Evolutionary conservation across 1,284 basidiomycete genomes (phyloP), one percentile per base, ranked within the genome.

Genomic region (Salmacisia buchloeana): DNA sequence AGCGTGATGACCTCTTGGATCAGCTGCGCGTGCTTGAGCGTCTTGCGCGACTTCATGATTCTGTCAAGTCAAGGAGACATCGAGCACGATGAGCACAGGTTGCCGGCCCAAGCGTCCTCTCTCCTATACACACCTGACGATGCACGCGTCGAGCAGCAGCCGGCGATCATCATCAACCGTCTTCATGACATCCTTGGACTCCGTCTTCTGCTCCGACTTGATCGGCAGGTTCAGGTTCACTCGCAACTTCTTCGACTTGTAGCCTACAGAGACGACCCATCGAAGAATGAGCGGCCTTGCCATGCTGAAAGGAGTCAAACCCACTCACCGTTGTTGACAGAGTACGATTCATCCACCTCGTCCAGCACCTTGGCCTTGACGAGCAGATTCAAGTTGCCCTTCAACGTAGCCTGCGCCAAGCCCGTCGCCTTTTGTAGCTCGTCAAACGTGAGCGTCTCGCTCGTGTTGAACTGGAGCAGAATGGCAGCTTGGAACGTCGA

Each of bases 91-190:
- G n/a, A 18, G n/a, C 10, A 58, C 3, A 4, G 21, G 10, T n/a
- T 62, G 25, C 13, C 23, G 31, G 10, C 3, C 10, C 7, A 21
- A 13, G 27, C 27, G 29, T 13, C 9, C 4, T 38, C 15, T 7
- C 7, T 9, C 9, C 9, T 12, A 33, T n/a, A 75, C 87, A 43
- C 79, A 91, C 89, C 91, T 89, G 59, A 98, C 94, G 75, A 98
- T 96, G 15, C 91, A 94, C 15, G 94, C 94, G 80, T 98, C 96
- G 65, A 97, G 93, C 64, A 96, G 87, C 78, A 96, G 90, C 83
- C 96, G 94, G 67, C 94, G 87, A 80, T 98, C 94, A 82, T 98
- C 94, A 72, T 98, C 94, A 9, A 98, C 94, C 29, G 89, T 90
- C 84, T 94, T 94, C 74, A 94, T 83, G 1, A 97, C 92, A 68